Conservation (phyloP, 2,329 filamentous ascomycete genomes). For the Celoporthe dispersa region DNA sequence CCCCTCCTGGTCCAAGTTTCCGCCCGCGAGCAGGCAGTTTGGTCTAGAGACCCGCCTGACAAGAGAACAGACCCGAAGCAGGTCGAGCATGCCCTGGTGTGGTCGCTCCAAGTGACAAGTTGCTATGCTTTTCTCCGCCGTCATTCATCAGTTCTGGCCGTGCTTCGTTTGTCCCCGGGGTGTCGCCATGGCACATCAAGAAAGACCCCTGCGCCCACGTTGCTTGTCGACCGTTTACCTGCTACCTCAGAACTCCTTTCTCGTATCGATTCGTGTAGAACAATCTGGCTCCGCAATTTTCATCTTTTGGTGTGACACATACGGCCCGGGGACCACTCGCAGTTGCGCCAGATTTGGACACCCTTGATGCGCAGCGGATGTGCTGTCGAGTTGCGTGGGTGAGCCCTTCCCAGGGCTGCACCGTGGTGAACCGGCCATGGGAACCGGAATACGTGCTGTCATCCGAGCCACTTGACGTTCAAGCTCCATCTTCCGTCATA, state of each 20-base stretch:
- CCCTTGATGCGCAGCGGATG: not conserved
- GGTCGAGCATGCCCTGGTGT: not conserved
- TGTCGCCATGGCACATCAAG: not conserved
- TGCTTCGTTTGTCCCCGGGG: not conserved
- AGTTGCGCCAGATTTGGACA: not conserved
- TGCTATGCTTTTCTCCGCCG: not conserved
- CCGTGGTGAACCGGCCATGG: not conserved
- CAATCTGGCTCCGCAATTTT: not conserved
- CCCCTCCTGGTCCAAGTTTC: not conserved
- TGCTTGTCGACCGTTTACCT: not conserved
- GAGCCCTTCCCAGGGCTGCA: not conserved
- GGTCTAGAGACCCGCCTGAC: not conserved
- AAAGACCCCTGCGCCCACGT: not conserved
- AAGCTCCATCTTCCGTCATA: not conserved
- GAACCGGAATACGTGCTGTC: not conserved
- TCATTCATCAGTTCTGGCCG: not conserved
- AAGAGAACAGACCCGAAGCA: not conserved
- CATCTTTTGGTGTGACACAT: not conserved
- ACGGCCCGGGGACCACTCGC: not conserved
- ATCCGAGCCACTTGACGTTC: too few species aligned
- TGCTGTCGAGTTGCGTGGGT: not conserved
- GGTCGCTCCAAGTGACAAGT: not conserved
- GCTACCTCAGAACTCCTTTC: not conserved
- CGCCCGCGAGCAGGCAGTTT: not conserved
- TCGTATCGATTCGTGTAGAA: conserved; percentile 1